These are phyloP conservation scores for Leccinum huronense DNA, from an alignment of 1,284 basidiomycete genomes.

Conservation along the genomic window DNA sequence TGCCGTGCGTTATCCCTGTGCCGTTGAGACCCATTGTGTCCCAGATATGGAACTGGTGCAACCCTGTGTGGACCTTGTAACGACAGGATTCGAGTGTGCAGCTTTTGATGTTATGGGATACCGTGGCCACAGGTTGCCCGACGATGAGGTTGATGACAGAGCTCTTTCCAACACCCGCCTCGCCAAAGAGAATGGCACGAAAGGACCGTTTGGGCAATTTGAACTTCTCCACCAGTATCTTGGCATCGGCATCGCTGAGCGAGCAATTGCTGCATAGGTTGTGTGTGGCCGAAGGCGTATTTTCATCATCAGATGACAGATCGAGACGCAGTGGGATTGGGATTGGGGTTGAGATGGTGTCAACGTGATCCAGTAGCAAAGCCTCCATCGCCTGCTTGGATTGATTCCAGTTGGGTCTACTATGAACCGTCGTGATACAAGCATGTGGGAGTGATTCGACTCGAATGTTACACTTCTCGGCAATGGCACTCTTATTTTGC, in stretches of 20 bases:
- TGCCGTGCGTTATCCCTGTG: neutral
- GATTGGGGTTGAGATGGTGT: neutral
- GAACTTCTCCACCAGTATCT: neutral
- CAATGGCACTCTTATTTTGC: neutral
- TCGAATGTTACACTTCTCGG: neutral
- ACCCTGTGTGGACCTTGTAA: constrained; percentile 23
- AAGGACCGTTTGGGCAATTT: constrained; percentile 12
- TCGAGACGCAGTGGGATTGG: neutral
- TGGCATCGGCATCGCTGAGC: constrained; percentile 11
- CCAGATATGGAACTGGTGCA: constrained; percentile 32
- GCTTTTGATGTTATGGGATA: constrained; percentile 16
- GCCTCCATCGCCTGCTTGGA: neutral
- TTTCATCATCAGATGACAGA: neutral
- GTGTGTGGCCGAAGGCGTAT: neutral
- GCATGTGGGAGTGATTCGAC: neutral
- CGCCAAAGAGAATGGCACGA: constrained; percentile 28
- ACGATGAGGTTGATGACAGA: constrained; percentile 30
- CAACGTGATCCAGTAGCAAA: neutral
- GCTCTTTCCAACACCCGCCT: constrained; percentile 32
- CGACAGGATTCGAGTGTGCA: constrained; percentile 26
- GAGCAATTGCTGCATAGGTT: constrained; percentile 14
- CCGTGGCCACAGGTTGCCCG: constrained; percentile 11
- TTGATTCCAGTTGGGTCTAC: neutral
- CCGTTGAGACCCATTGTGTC: constrained; percentile 38
- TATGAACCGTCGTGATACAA: neutral